Evolutionary conservation across 768 basidiomycete genomes (phyloP).

Genomic region (Fomitopsis serialis): DNA sequence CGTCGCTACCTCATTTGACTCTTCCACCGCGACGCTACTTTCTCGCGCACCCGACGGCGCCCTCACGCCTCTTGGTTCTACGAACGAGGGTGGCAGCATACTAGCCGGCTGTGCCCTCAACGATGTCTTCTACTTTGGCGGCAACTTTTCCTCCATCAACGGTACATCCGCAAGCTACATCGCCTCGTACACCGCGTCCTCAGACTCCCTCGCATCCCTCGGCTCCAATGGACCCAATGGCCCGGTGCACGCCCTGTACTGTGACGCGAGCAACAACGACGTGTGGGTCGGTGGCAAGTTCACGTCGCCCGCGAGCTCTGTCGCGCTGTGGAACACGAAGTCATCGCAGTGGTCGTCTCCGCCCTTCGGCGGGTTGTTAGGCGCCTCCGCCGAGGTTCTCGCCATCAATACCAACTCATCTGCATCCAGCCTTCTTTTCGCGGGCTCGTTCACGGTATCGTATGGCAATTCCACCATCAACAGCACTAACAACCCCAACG

Average conservation of each 20-base stretch:
- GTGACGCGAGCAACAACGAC: constrained; percentile 59
- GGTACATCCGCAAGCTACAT: constrained; percentile 61
- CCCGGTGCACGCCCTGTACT: constrained; percentile 66
- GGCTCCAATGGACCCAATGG: constrained; percentile 71
- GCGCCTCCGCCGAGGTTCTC: constrained; percentile 59
- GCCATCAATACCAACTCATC: constrained; percentile 76
- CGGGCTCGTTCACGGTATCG: constrained; percentile 79
- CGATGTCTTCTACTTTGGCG: constrained; percentile 73
- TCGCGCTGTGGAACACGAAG: constrained; percentile 67
- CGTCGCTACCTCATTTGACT: constrained; percentile 52
- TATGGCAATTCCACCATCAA: constrained; percentile 57
- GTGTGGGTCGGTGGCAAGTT: constrained; percentile 81
- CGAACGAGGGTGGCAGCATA: constrained; percentile 76
- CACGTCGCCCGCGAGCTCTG: constrained; percentile 56
- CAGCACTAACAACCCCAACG: constrained; percentile 77
- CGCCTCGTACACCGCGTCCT: constrained; percentile 64
- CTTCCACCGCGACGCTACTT: constrained; percentile 67
- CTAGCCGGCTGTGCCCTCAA: constrained; percentile 65
- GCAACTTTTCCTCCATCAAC: constrained; percentile 72
- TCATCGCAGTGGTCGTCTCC: constrained; percentile 67
- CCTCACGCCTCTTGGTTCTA: constrained; percentile 66
- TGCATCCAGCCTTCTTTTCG: constrained; percentile 72
- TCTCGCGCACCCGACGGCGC: constrained; percentile 60
- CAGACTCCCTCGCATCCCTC: constrained; percentile 54
- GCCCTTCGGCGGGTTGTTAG: constrained; percentile 78